These are phyloP conservation scores for Erigeron canadensis DNA, from an alignment of 129 eudicot genomes.

Conservation along the genomic window DNA sequence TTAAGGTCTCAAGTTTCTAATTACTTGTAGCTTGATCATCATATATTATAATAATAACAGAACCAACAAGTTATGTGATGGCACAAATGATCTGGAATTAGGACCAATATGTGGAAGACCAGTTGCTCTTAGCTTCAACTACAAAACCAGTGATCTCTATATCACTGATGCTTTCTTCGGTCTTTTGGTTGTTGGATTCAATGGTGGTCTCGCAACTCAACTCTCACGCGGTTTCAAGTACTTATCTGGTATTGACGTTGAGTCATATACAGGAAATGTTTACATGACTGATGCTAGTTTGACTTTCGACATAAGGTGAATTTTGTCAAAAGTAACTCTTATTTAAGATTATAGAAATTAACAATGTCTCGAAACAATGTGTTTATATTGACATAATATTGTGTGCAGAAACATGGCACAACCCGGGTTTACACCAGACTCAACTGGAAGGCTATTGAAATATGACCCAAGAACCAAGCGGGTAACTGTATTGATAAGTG, in stretches of 20 bases:
- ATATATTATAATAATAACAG: constrained; percentile 23
- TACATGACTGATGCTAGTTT: constrained; percentile 32
- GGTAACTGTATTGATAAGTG: constrained; percentile 18
- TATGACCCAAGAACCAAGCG: constrained; percentile 25
- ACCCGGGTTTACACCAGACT: constrained; percentile 31
- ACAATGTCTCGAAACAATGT: background rate
- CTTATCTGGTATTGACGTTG: constrained; percentile 28
- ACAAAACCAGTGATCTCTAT: constrained; percentile 33
- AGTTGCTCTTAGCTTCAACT: constrained; percentile 40
- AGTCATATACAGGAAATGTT: constrained; percentile 27
- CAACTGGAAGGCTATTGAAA: constrained; percentile 33
- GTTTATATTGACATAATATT: background rate
- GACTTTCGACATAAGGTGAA: constrained; percentile 26
- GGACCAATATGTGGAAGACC: constrained; percentile 42
- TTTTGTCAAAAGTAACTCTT: background rate
- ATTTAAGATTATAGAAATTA: background rate
- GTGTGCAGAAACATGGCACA: constrained; percentile 22
- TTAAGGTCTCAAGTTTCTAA: background rate
- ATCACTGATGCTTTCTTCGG: constrained; percentile 35
- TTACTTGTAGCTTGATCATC: background rate
- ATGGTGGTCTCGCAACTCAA: constrained; percentile 38
- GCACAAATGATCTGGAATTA: constrained; percentile 28
- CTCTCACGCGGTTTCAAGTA: constrained; percentile 23
- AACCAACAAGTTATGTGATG: constrained; percentile 43
- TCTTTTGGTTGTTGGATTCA: constrained; percentile 35